A percentile compares a stretch with the other conserved stretches of the same genome.
These are phyloP conservation scores for Aspergillus incahuasiensis DNA, from an alignment of 495 filamentous ascomycete species.

Conservation along the genomic window DNA sequence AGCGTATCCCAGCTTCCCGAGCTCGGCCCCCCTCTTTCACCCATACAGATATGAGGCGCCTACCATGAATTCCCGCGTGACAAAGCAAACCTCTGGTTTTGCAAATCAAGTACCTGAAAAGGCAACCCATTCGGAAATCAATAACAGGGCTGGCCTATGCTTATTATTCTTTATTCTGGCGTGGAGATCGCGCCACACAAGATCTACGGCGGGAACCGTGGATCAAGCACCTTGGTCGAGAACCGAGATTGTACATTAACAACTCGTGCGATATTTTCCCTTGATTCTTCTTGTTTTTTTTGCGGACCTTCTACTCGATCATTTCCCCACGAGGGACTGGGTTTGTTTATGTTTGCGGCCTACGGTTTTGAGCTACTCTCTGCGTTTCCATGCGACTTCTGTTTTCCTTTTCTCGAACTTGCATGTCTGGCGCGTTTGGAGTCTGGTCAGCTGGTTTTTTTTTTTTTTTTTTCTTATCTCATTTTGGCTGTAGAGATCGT, in stretches of 20 bases:
- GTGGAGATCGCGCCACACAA: constrained; percentile 3
- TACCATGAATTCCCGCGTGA: not conserved
- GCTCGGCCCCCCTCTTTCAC: constrained; percentile 72
- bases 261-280: not conserved
- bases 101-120: not conserved
- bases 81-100: not conserved
- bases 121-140: not conserved
- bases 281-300: no score
- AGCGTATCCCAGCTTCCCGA: constrained; percentile 49
- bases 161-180: not conserved
- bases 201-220: constrained; percentile 20
- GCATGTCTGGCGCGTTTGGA: constrained; percentile 26
- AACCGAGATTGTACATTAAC: constrained; percentile 5
- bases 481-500: constrained; percentile 18
- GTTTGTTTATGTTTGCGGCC: not conserved
- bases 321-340: not conserved
- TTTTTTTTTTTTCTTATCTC: constrained; percentile 7
- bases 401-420: constrained; percentile 4
- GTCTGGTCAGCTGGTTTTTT: constrained; percentile 16
- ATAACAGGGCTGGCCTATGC: constrained; percentile 19
- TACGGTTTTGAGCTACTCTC: not conserved
- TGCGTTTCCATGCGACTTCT: not conserved
- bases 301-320: not conserved
- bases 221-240: constrained; percentile 12
- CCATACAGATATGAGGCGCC: constrained; percentile 48